Evolutionary conservation across 495 filamentous ascomycete species (phyloP), one percentile per base, ranked within the genome.

Genomic region (Talaromyces trachyspermus): DNA sequence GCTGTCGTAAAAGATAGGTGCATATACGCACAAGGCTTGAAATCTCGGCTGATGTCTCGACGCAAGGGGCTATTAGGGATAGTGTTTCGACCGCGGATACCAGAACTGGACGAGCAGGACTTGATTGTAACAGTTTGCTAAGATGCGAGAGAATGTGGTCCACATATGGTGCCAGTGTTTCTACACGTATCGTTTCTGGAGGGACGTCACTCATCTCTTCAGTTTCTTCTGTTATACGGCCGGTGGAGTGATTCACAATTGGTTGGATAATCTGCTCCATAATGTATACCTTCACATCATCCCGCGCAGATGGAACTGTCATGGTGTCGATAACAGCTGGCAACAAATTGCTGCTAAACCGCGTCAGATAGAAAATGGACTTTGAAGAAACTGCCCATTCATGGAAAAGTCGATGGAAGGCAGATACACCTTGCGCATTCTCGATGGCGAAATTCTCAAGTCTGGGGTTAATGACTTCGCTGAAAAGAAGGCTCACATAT

Each of bases 341-440:
- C 22, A 97, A 57, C 24, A 95, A 71, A 22, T 71, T 60, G 15
- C 69, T 56, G 52, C 94, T 82, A 48, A 77, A 72, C 7, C 80
- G 63, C 1, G 76, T 69, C 14, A 98, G 69, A 56, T 89, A 86
- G 36, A 81, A 58, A 1, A 83, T 81, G 0, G 80, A 81, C 50
- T 76, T 74, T 0, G 78, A 69, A 5, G 84, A 72, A 41, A 73
- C 73, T 5, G 86, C 80, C 87, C 94, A 95, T 1, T 83, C 85
- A 12, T 77, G 74, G 59, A 97, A 81, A 17, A 99, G 67, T 44
- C 81, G 83, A 54, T 95, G 78, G 8, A 87, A 72, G 1, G 83
- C 88, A 6, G 92, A 96, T 14, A 95, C 70, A 27, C 86, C 83
- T 54, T 97, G 91, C 0, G 89, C 86, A 18, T 86, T 94, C 66